Evolutionary conservation across 345 rosid genomes (phyloP), one percentile per base, ranked within the genome.

Genomic region (Corchorus olitorius): DNA sequence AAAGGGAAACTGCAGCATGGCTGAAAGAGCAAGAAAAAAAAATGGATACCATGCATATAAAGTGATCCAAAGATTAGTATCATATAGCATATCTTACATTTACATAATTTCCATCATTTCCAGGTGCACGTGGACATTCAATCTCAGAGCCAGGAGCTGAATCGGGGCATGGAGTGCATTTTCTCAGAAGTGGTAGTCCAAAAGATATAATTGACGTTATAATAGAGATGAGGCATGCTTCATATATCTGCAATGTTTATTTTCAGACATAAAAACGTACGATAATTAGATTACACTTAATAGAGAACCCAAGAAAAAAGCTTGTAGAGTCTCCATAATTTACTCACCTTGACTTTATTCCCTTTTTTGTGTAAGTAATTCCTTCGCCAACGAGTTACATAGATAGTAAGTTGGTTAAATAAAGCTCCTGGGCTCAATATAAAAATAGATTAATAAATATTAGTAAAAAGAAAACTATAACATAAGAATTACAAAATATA

Each of bases 71-170:
- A 52, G 64, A 73, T 15, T 22, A 56, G 43, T 64, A 73, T 54
- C 60, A 22, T 22, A 75, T 82, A 75, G 14, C 43, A 59, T 59
- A 63, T 65, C 94, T 84, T 89, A 96, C 99, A 83, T 91, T 91
- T 50, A 93, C 99, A 79, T 96, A 96, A 82, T 96, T 96, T 52
- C 99, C 99, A 73, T 89, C 87, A 94, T 85, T 90, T 80, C 99
- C 99, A 8, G 99, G 99, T 82, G 94, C 86, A 64, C 88, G 75
- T 49, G 99, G 98, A 78, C 99, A 96, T 80, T 88, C 92, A 77
- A 93, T 87, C 65, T 91, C 89, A 79, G 97, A 86, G 17, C 84
- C 89, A 65, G 93, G 50, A 84, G 87, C 94, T 46, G 89, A 65
- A 64, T 87, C 93, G 33, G 99, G 99, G 86, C 99, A 96, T 9